Evolutionary conservation across 1,139 yeast genomes (phyloP).

Genomic region (Fermentozyma sake): DNA sequence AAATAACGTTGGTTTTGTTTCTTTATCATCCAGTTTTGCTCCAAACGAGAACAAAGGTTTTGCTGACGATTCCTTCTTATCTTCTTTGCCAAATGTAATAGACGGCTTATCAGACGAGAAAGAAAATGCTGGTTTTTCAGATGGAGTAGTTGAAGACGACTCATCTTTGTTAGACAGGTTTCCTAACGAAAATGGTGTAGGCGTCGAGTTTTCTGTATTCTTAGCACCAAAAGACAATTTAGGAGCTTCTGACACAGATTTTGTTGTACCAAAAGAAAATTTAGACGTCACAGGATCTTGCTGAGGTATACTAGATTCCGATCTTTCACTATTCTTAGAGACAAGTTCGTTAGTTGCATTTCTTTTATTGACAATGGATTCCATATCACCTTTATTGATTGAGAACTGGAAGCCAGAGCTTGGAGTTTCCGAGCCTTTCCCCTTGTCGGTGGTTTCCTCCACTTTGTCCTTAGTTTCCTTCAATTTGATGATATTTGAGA

Average conservation of each 20-base stretch:
- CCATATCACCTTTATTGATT: conserved; percentile 23
- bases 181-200: conserved; percentile 1
- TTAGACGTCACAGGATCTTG: conserved; percentile 3
- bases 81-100: conserved; percentile 5
- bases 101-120: conserved; percentile 4
- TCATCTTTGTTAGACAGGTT: neutral
- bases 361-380: conserved; percentile 19
- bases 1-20: no score
- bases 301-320: neutral
- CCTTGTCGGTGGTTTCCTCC: conserved; percentile 4
- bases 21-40: neutral
- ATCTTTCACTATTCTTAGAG: neutral
- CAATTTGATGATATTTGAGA: conserved; percentile 26
- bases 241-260: conserved; percentile 3
- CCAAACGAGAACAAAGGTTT: conserved; percentile 1
- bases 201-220: neutral
- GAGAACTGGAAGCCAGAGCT: conserved; percentile 38
- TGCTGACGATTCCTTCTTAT: neutral
- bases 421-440: conserved; percentile 17
- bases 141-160: neutral
- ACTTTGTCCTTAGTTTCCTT: conserved; percentile 16
- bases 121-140: conserved; percentile 3
- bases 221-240: conserved; percentile 9
- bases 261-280: conserved; percentile 9
- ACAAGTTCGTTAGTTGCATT: conserved; percentile 10